Evolutionary conservation across 768 basidiomycete species (phyloP).

Genomic region (Ramaria sp.): DNA sequence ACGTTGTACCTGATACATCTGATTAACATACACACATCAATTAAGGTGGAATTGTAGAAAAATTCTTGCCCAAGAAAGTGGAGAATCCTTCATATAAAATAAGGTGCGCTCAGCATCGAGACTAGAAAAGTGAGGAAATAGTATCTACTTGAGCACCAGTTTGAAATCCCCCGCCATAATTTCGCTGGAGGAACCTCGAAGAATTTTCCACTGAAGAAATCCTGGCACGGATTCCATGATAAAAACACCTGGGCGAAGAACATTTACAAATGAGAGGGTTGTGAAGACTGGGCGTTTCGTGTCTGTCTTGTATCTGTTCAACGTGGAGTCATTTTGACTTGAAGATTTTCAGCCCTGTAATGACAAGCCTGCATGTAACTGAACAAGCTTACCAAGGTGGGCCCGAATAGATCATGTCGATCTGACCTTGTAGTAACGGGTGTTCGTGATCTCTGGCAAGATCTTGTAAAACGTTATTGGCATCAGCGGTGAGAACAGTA

Average conservation of each 20-base stretch:
- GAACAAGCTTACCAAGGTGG: conserved; percentile 58
- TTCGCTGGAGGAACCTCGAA: conserved; percentile 41
- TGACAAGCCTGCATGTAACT: not conserved
- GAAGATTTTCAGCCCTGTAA: conserved; percentile 47
- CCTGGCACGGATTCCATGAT: conserved; percentile 48
- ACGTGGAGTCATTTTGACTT: conserved; percentile 46
- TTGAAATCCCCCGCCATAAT: conserved; percentile 69
- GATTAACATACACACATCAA: not conserved
- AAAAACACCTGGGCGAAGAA: conserved; percentile 29
- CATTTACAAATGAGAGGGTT: conserved; percentile 40
- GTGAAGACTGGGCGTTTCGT: conserved; percentile 33
- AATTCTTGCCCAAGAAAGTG: conserved; percentile 50
- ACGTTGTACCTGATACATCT: conserved; percentile 30
- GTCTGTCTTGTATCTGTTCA: conserved; percentile 48
- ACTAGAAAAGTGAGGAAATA: not conserved
- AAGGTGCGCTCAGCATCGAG: not conserved
- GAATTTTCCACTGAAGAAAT: conserved; percentile 33
- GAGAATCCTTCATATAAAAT: conserved; percentile 30
- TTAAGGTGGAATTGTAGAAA: not conserved
- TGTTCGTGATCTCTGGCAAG: not conserved
- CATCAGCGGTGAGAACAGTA: conserved; percentile 8
- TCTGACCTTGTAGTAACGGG: conserved; percentile 34
- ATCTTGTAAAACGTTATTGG: not conserved
- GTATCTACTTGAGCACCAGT: conserved; percentile 29
- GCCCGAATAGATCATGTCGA: conserved; percentile 56